A percentile compares a stretch with the other conserved stretches of the same genome.
Conservation (phyloP, 192 early-diverging fungal species). For the Backusella sp. region DNA sequence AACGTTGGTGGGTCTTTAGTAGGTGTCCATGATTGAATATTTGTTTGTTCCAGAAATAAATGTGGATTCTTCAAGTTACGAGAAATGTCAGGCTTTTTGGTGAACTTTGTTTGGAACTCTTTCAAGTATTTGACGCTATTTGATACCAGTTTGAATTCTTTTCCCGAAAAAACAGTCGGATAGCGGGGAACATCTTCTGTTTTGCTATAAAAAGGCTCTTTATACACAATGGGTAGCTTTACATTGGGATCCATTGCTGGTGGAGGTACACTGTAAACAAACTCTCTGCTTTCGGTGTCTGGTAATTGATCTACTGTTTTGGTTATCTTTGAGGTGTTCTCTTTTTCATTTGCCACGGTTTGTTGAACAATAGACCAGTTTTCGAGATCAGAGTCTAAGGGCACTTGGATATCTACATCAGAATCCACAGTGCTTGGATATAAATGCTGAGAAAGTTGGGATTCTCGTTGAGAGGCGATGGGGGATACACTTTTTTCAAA, state of each 20-base stretch:
- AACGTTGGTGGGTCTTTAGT: slow-evolving; percentile 41
- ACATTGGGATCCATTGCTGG: slow-evolving; percentile 7
- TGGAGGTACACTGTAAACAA: slow-evolving; percentile 13
- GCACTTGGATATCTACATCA: neutral
- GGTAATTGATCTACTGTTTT: neutral
- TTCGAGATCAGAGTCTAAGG: neutral
- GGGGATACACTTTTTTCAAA: neutral
- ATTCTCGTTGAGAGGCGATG: neutral
- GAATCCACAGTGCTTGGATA: no score
- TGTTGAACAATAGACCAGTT: neutral
- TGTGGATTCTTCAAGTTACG: neutral
- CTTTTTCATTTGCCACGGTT: neutral
- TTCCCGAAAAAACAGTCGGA: slow-evolving; percentile 56
- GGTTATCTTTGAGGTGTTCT: neutral
- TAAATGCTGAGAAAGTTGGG: no score
- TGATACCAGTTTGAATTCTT: slow-evolving; percentile 48
- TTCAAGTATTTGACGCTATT: slow-evolving; percentile 10
- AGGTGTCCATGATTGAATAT: slow-evolving; percentile 36
- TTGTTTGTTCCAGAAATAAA: neutral
- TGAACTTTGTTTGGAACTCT: slow-evolving; percentile 9
- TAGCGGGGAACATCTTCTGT: slow-evolving; percentile 53
- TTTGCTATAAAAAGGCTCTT: slow-evolving; percentile 60
- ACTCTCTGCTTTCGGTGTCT: neutral
- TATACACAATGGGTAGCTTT: slow-evolving; percentile 46
- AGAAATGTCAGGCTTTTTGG: neutral